A percentile compares a stretch with the other conserved stretches of the same genome.
phyloP scores from a whole-genome alignment of 257 asterid genomes.

The Misopates orontium region DNA sequence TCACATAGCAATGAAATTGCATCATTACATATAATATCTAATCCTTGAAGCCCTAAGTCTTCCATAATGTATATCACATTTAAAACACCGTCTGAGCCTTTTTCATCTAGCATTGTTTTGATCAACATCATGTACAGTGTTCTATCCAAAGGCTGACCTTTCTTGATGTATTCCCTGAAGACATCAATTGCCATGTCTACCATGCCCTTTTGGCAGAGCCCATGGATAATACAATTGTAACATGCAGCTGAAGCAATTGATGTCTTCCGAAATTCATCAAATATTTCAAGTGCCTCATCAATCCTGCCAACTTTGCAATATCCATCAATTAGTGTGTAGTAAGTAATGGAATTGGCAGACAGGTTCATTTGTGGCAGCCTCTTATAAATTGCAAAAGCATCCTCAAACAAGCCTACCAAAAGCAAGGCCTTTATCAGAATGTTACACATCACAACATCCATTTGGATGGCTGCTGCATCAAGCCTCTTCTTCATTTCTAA shows the following conservation, averaged over 20 bases:
- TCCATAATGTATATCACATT: constrained; percentile 47
- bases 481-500: constrained; percentile 54
- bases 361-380: constrained; percentile 50
- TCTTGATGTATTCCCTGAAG: constrained; percentile 43
- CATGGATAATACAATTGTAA: constrained; percentile 53
- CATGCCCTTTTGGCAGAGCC: constrained; percentile 63
- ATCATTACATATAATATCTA: constrained; percentile 39
- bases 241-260: constrained; percentile 54
- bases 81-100: constrained; percentile 53
- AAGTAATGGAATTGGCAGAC: constrained; percentile 53
- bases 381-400: constrained; percentile 54
- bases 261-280: constrained; percentile 50
- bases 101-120: constrained; percentile 32
- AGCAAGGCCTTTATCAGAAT: constrained; percentile 67
- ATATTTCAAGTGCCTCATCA: constrained; percentile 68
- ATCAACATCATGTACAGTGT: constrained; percentile 43
- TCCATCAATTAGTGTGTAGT: constrained; percentile 65
- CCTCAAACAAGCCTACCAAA: constrained; percentile 79
- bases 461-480: constrained; percentile 48
- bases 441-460: constrained; percentile 70
- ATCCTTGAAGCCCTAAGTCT: constrained; percentile 34
- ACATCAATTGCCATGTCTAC: constrained; percentile 59
- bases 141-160: constrained; percentile 48
- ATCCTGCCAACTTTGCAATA: constrained; percentile 66
- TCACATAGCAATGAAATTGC: constrained; percentile 51